Evolutionary conservation across 306 rosid species (phyloP).

Genomic region (Phaseolus lunatus): DNA sequence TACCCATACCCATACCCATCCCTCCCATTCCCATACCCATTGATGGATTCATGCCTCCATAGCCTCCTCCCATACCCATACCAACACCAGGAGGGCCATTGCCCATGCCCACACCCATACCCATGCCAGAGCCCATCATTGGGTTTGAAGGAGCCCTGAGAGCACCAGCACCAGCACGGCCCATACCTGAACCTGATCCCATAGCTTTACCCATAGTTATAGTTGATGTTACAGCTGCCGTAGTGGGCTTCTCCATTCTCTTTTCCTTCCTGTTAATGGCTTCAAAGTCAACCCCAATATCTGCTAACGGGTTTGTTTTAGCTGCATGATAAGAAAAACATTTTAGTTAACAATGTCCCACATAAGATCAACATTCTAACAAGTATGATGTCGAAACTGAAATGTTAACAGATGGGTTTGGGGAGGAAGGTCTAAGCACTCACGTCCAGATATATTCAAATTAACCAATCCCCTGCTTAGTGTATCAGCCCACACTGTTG

Average conservation of each 20-base stretch:
- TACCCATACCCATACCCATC: constrained; percentile 70
- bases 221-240: constrained; percentile 67
- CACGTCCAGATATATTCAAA: constrained; percentile 96
- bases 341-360: constrained; percentile 36
- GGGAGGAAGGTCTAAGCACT: constrained; percentile 49
- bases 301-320: constrained; percentile 80
- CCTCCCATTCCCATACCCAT: constrained; percentile 67
- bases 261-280: constrained; percentile 91
- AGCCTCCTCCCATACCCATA: constrained; percentile 58
- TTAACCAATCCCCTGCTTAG: constrained; percentile 93
- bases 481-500: constrained; percentile 98
- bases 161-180: constrained; percentile 79
- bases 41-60: constrained; percentile 56
- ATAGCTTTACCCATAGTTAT: constrained; percentile 96
- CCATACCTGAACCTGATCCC: constrained; percentile 98
- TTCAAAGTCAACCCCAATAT: constrained; percentile 95
- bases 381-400: constrained; percentile 16
- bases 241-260: constrained; percentile 93
- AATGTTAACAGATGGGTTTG: constrained; percentile 14
- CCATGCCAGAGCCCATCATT: constrained; percentile 73
- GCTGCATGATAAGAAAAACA: constrained; percentile 65
- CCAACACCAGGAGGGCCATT: constrained; percentile 45
- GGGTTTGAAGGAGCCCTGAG: constrained; percentile 64
- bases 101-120: constrained; percentile 54
- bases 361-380: constrained; percentile 29